phyloP scores from a whole-genome alignment of 2,329 filamentous ascomycete genomes.

The Dichotomopilus funicola region DNA sequence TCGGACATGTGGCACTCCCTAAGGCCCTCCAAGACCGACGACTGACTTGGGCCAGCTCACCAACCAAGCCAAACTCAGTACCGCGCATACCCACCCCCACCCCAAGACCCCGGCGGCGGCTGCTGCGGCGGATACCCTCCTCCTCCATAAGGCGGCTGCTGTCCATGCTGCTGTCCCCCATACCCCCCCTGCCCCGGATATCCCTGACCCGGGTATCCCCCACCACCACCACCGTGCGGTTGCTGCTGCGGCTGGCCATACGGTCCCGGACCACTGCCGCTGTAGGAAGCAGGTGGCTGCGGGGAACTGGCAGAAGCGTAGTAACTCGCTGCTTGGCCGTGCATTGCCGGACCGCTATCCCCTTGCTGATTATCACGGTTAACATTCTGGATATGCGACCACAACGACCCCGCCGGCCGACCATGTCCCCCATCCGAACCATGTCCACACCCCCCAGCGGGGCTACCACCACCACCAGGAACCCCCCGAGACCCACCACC shows the following conservation, averaged over 20 bases:
- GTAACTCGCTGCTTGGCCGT: constrained; percentile 19
- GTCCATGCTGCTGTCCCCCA: constrained; percentile 11
- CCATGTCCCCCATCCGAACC: constrained; percentile 41
- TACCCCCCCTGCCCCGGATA: constrained; percentile 7
- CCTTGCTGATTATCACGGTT: constrained; percentile 53
- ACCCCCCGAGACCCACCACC: too few species aligned
- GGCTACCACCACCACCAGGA: neutral
- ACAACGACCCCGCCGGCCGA: constrained; percentile 53
- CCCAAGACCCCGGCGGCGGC: constrained; percentile 12
- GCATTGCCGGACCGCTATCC: constrained; percentile 23
- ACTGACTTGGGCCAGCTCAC: too few species aligned
- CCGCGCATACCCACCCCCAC: constrained; percentile 29
- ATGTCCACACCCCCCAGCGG: constrained; percentile 27
- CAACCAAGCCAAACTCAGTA: too few species aligned
- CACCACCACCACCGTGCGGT: constrained; percentile 8
- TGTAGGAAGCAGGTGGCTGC: neutral
- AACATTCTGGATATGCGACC: constrained; percentile 54
- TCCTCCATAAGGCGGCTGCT: constrained; percentile 4
- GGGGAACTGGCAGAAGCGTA: constrained; percentile 1
- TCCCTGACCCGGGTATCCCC: constrained; percentile 13
- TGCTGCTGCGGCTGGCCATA: constrained; percentile 8
- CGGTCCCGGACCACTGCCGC: neutral
- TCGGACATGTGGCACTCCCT: too few species aligned
- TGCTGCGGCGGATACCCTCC: constrained; percentile 21
- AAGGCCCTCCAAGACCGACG: neutral